Base-by-base conservation (phyloP, 2,329 filamentous ascomycete genomes). In the Alternaria sp. region DNA sequence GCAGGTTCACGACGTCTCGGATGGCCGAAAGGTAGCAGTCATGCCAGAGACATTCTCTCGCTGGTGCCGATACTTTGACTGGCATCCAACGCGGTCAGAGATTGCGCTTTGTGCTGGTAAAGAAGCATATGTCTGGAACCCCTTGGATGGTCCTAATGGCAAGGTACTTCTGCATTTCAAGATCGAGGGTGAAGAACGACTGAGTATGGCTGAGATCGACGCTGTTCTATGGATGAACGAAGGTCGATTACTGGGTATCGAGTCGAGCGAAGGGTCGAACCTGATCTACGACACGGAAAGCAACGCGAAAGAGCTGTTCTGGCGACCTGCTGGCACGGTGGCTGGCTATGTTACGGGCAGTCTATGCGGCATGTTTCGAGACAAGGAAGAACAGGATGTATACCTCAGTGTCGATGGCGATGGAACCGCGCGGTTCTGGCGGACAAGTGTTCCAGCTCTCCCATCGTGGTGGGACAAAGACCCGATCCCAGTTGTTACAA, bases 261-360 rank as follows among this genome's bases (percentile, higher is more conserved):
- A 62, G 8, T 65, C 67, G 12, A 61, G 56, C 3, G 74, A 77
- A 5, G 70, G 74, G 5, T 69, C 69, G 0, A 68, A 55, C 3
- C 50, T 77, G 1, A 58, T 76, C 3, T 78, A 75, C 56, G 65
- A 77, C 25, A 63, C 56, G 2, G 36, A 68, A 10, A 68, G 52
- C 10, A 77, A 77, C 40, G 43, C 65, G 4, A 77, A 78, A 50
- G 73, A 77, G 58, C 43, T 75, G 8, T 75, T 75, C 36, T 65
- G 61, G 50, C 68, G 68, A n/a, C 57, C 68, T 6, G 59, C 57
- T 15, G 70, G 72, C 9, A 44, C 55, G 10, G 15, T 57, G 4
- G 55, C 36, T 26, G 47, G 50, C 3, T 68, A 59, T 30, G 58
- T 68, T 7, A 23, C 43, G 12, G n/a, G 54, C 8, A 54, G 66